These are phyloP conservation scores for Syzygium grande DNA, from an alignment of 345 rosid genomes.

Conservation along the genomic window DNA sequence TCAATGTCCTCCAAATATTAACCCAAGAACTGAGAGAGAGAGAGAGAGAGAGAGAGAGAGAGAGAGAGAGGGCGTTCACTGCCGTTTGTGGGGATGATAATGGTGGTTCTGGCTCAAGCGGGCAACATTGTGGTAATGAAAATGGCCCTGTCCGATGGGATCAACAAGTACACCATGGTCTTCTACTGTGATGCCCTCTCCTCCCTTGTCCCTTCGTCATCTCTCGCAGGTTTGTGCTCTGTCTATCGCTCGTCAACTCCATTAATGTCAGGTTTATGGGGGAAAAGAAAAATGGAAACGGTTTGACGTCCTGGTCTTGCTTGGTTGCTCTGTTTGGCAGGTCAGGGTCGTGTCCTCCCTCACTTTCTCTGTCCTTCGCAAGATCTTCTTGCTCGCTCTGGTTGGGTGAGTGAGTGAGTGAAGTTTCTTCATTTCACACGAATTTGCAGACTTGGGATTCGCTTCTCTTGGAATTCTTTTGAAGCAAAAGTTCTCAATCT, in stretches of 20 bases:
- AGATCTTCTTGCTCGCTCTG: slow-evolving; percentile 20
- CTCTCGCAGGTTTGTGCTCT: slow-evolving; percentile 28
- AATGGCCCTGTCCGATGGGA: slow-evolving; percentile 51
- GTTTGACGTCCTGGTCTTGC: neutral
- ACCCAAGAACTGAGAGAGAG: neutral
- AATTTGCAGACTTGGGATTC: neutral
- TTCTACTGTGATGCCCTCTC: slow-evolving; percentile 49
- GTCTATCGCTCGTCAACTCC: neutral
- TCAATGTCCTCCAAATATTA: neutral
- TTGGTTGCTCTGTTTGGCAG: neutral
- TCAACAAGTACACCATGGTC: slow-evolving; percentile 32
- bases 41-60: neutral
- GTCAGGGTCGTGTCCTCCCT: slow-evolving; percentile 8
- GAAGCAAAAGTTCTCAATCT: neutral
- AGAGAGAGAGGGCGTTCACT: neutral
- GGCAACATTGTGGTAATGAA: slow-evolving; percentile 43
- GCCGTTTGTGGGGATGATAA: slow-evolving; percentile 38
- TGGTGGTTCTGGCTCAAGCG: slow-evolving; percentile 52
- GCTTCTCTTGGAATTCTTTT: slow-evolving; percentile 3
- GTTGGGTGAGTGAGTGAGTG: neutral
- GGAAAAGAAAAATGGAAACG: neutral
- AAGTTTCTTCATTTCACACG: neutral
- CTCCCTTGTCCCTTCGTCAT: slow-evolving; percentile 32
- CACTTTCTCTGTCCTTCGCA: slow-evolving; percentile 13
- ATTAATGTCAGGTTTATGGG: too few relatives aligned